phyloP scores from a whole-genome alignment of 352 stramenopile genomes.

The Phytophthora crassamura region DNA sequence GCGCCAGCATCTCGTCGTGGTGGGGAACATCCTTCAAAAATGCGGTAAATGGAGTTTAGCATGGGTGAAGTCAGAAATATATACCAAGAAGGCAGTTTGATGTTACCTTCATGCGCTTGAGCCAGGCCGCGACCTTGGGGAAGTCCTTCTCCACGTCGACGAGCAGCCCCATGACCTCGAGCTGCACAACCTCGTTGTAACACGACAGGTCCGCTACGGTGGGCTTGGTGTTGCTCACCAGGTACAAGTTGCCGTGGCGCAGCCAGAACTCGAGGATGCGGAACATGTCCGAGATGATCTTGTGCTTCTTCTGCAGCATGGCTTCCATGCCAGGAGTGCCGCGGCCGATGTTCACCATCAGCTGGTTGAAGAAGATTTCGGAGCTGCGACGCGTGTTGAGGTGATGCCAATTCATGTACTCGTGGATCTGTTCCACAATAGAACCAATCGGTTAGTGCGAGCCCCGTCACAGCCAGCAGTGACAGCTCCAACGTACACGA shows the following conservation, averaged over 20 bases:
- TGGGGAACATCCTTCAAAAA: constrained; percentile 52
- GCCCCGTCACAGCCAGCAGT: not conserved
- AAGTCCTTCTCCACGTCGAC: constrained; percentile 54
- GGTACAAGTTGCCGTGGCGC: constrained; percentile 60
- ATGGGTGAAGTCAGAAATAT: constrained; percentile 3
- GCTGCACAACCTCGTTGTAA: constrained; percentile 81
- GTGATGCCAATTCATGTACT: constrained; percentile 87
- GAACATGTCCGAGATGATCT: constrained; percentile 63
- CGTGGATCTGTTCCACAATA: constrained; percentile 54
- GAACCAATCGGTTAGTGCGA: not conserved
- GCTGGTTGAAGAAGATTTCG: constrained; percentile 69
- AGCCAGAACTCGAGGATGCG: constrained; percentile 78
- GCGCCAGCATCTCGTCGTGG: constrained; percentile 70
- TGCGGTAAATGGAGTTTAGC: not conserved
- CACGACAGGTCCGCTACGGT: constrained; percentile 76
- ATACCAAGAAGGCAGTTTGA: too few relatives aligned
- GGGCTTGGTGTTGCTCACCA: constrained; percentile 63
- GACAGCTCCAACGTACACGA: constrained; percentile 43
- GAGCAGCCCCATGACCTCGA: constrained; percentile 73
- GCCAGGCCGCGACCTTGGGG: constrained; percentile 58
- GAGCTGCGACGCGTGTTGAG: constrained; percentile 67
- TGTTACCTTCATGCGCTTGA: constrained; percentile 79
- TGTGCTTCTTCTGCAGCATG: constrained; percentile 56
- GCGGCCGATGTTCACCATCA: constrained; percentile 64
- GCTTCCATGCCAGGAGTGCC: constrained; percentile 53